Conservation (phyloP, 1,284 basidiomycete genomes). For the Fomitopsis betulina region DNA sequence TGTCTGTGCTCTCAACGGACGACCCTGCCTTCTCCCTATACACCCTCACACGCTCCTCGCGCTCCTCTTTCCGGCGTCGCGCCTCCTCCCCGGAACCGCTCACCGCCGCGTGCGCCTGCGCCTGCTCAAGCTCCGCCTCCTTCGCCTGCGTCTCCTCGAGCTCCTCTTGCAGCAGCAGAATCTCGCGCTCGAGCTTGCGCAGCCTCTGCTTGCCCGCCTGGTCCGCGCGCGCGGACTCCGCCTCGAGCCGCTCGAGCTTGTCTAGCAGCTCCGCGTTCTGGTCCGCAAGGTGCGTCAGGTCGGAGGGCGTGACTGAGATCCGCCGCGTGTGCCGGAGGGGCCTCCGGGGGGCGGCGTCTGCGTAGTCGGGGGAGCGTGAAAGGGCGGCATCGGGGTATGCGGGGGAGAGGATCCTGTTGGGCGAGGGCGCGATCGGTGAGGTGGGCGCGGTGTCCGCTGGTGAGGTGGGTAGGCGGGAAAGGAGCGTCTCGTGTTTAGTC, state of each 20-base stretch:
- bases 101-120: constrained; percentile 40
- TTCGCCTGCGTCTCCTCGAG: constrained; percentile 66
- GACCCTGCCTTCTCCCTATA: constrained; percentile 36
- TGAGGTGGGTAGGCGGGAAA: constrained; percentile 48
- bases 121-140: constrained; percentile 66
- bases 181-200: constrained; percentile 73
- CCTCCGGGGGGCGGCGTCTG: constrained; percentile 19
- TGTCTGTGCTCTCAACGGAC: constrained; percentile 13
- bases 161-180: constrained; percentile 62
- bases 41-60: constrained; percentile 48
- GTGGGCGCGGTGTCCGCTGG: constrained; percentile 16
- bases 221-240: constrained; percentile 63
- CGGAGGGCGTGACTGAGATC: constrained; percentile 63
- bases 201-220: constrained; percentile 64
- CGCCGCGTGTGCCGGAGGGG: constrained; percentile 41
- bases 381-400: constrained; percentile 28
- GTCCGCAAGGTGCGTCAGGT: constrained; percentile 67
- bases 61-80: constrained; percentile 44
- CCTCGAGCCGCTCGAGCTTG: constrained; percentile 71
- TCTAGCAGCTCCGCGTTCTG: constrained; percentile 77
- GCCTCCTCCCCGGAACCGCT: constrained; percentile 31
- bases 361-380: constrained; percentile 31
- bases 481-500: constrained; percentile 60
- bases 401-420: constrained; percentile 18
- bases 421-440: constrained; percentile 15